phyloP scores from a whole-genome alignment of 2,329 filamentous ascomycete genomes.

The Fusarium tupiense region DNA sequence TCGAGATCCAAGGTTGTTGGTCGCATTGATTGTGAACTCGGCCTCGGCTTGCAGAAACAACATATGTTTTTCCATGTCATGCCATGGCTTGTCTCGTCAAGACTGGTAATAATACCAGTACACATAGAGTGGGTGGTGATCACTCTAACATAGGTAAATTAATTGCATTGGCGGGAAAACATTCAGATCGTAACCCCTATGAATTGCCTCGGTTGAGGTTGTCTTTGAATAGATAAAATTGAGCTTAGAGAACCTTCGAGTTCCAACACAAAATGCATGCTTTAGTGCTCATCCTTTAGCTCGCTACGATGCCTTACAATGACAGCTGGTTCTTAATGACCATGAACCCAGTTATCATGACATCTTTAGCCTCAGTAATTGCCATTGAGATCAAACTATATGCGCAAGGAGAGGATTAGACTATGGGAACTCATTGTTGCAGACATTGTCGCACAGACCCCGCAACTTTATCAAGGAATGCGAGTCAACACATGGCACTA shows the following conservation, averaged over 20 bases:
- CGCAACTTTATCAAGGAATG: background rate
- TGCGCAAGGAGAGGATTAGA: background rate
- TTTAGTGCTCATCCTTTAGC: background rate
- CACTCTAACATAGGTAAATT: background rate
- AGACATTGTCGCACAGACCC: background rate
- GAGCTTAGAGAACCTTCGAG: background rate
- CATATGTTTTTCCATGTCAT: constrained; percentile 2
- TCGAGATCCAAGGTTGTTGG: constrained; percentile 4
- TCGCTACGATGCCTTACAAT: background rate
- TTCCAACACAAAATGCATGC: background rate
- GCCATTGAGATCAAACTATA: background rate
- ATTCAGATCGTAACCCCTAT: background rate
- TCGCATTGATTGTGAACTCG: background rate
- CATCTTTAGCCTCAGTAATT: background rate
- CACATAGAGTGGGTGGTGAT: background rate
- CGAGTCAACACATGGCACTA: background rate
- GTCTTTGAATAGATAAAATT: background rate
- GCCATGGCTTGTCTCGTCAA: constrained; percentile 12
- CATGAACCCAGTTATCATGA: constrained; percentile 5
- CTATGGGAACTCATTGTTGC: background rate
- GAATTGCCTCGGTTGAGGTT: background rate
- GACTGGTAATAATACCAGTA: background rate
- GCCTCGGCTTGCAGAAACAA: background rate
- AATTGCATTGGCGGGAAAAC: constrained; percentile 9
- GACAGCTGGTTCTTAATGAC: background rate